phyloP scores from a whole-genome alignment of 495 filamentous ascomycete genomes.

The Tetracladium setigerum region DNA sequence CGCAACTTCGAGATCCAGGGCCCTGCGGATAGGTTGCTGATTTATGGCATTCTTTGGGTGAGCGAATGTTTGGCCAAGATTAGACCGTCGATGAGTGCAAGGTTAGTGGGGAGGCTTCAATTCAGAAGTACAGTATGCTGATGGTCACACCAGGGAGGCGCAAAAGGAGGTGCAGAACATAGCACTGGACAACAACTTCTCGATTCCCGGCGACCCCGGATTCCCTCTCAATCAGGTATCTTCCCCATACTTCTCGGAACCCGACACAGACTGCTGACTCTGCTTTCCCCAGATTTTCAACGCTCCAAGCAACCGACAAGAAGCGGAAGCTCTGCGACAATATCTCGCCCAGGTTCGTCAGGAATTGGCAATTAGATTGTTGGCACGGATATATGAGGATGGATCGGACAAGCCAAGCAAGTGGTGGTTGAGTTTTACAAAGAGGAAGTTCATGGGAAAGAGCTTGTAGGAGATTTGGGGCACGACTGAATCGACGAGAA shows the following conservation, averaged over 20 bases:
- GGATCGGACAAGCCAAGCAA: conserved; percentile 78
- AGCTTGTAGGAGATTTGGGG: conserved; percentile 43
- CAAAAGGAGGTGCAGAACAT: conserved; percentile 47
- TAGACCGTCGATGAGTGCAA: conserved; percentile 54
- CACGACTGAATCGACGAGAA: neutral
- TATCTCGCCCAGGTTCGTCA: conserved; percentile 91
- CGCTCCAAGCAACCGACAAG: conserved; percentile 72
- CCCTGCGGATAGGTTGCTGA: conserved; percentile 85
- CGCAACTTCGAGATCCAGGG: conserved; percentile 99
- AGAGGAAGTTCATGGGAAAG: conserved; percentile 99
- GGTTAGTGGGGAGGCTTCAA: conserved; percentile 18
- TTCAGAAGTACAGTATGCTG: neutral
- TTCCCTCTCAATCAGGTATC: conserved; percentile 85
- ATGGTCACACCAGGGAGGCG: conserved; percentile 31
- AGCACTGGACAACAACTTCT: conserved; percentile 81
- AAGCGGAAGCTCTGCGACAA: conserved; percentile 77
- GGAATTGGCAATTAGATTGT: conserved; percentile 73
- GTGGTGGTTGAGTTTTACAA: conserved; percentile 98
- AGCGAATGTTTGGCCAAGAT: conserved; percentile 83
- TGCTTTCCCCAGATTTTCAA: conserved; percentile 41
- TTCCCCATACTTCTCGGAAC: neutral
- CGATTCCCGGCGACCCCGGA: conserved; percentile 86
- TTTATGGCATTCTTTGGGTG: conserved; percentile 94
- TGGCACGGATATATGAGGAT: conserved; percentile 81
- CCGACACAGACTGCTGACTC: neutral